phyloP scores from a whole-genome alignment of 139 green algal species.

The Chlamydomonas asymmetrica region DNA sequence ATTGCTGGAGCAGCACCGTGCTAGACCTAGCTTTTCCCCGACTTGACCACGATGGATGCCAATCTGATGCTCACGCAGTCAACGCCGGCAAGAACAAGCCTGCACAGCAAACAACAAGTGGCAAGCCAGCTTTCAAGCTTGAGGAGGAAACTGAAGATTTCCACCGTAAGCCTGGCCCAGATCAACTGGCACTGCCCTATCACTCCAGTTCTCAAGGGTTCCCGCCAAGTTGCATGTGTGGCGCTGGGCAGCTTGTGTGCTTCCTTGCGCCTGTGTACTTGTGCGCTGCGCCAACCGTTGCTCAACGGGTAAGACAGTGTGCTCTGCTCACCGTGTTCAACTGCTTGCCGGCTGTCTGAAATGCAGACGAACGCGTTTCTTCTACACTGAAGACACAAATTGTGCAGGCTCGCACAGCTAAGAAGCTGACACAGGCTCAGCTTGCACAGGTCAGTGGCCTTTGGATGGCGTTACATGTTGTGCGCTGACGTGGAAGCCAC shows the following conservation, averaged over 20 bases:
- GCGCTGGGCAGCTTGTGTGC: neutral
- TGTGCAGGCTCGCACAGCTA: constrained; percentile 83
- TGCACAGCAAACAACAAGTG: constrained; percentile 32
- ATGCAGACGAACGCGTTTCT: constrained; percentile 83
- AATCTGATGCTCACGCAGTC: constrained; percentile 17
- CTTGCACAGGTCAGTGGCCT: constrained; percentile 66
- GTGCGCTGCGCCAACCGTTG: neutral
- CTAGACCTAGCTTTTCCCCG: neutral
- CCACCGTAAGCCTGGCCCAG: constrained; percentile 62
- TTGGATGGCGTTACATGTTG: neutral
- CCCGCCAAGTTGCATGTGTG: neutral
- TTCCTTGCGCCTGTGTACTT: too few species aligned
- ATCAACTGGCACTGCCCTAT: too few species aligned
- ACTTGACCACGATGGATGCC: neutral
- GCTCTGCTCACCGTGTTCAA: neutral
- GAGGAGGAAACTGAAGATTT: constrained; percentile 90
- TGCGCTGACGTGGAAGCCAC: neutral
- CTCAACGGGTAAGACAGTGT: neutral
- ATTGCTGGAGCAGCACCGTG: too few species aligned
- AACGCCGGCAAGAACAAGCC: constrained; percentile 46
- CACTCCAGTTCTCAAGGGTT: constrained; percentile 14
- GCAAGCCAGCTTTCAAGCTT: constrained; percentile 80
- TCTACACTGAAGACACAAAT: constrained; percentile 95
- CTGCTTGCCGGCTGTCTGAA: neutral
- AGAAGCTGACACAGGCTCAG: constrained; percentile 97